A percentile compares a stretch with the other conserved stretches of the same genome.
These are phyloP conservation scores for Acidiella bohemica DNA, from an alignment of 495 filamentous ascomycete species.

Conservation along the genomic window DNA sequence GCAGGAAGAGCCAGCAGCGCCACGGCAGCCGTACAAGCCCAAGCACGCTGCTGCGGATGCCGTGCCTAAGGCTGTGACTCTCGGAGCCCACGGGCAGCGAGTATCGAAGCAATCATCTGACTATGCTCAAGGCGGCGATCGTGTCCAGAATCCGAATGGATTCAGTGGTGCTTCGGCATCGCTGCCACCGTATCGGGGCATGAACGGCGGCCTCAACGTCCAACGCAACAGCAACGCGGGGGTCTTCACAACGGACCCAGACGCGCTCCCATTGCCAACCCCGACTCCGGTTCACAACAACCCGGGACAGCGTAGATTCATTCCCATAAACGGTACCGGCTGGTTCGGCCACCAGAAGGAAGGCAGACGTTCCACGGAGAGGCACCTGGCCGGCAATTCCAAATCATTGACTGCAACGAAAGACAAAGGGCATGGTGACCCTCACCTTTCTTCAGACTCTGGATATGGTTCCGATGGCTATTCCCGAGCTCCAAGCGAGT, in stretches of 20 bases:
- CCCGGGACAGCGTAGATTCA: not conserved
- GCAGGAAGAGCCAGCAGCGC: slow-evolving; percentile 3
- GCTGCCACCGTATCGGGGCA: not conserved
- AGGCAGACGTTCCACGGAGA: not conserved
- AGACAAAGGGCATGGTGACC: not conserved
- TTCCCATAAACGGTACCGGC: not conserved
- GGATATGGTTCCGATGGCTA: slow-evolving; percentile 8
- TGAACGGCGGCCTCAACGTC: not conserved
- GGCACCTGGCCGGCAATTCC: not conserved
- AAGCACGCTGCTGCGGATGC: slow-evolving; percentile 34
- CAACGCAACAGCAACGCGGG: slow-evolving; percentile 6
- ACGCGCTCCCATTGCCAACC: slow-evolving; percentile 8
- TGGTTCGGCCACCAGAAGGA: not conserved
- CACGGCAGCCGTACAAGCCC: slow-evolving; percentile 20
- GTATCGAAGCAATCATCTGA: not conserved
- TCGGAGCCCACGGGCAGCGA: not conserved
- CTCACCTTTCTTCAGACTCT: slow-evolving; percentile 8
- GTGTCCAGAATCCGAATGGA: not conserved
- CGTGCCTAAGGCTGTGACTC: slow-evolving; percentile 13
- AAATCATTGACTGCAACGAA: not conserved
- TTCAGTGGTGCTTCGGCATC: too few relatives aligned
- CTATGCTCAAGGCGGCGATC: not conserved
- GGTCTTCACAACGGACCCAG: slow-evolving; percentile 10
- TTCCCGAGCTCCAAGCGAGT: slow-evolving; percentile 5
- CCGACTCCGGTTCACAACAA: not conserved